Conservation (phyloP, 2,329 filamentous ascomycete genomes). For the Fusarium xylarioides region DNA sequence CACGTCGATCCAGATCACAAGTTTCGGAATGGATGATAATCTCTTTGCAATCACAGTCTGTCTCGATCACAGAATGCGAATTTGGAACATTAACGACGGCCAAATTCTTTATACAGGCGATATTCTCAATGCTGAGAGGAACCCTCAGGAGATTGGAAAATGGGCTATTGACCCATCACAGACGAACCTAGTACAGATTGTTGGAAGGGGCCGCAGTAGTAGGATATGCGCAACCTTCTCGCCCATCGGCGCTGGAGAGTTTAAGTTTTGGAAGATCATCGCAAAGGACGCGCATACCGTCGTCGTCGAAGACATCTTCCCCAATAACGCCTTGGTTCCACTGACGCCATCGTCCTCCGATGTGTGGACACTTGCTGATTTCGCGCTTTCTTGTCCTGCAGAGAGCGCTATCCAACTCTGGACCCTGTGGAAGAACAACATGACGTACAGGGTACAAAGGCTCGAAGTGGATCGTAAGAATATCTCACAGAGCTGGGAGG, state of each 20-base stretch:
- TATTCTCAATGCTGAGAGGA: constrained; percentile 73
- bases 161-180: constrained; percentile 84
- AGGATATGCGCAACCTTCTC: constrained; percentile 82
- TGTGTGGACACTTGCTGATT: constrained; percentile 84
- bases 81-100: constrained; percentile 88
- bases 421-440: constrained; percentile 87
- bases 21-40: constrained; percentile 59
- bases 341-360: constrained; percentile 75
- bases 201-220: constrained; percentile 64
- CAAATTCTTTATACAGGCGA: constrained; percentile 81
- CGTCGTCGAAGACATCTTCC: constrained; percentile 76
- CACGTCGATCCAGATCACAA: constrained; percentile 67
- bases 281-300: constrained; percentile 71
- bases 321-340: constrained; percentile 68
- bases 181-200: constrained; percentile 77
- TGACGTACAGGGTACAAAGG: constrained; percentile 77
- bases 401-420: constrained; percentile 71
- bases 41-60: constrained; percentile 80
- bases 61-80: constrained; percentile 85
- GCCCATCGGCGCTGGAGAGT: constrained; percentile 85
- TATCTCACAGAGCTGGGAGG: constrained; percentile 68
- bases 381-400: constrained; percentile 66
- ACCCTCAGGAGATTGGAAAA: constrained; percentile 74
- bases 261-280: constrained; percentile 89
- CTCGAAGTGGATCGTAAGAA: constrained; percentile 77